phyloP scores from a whole-genome alignment of 257 asterid species.

The Sherardia arvensis region DNA sequence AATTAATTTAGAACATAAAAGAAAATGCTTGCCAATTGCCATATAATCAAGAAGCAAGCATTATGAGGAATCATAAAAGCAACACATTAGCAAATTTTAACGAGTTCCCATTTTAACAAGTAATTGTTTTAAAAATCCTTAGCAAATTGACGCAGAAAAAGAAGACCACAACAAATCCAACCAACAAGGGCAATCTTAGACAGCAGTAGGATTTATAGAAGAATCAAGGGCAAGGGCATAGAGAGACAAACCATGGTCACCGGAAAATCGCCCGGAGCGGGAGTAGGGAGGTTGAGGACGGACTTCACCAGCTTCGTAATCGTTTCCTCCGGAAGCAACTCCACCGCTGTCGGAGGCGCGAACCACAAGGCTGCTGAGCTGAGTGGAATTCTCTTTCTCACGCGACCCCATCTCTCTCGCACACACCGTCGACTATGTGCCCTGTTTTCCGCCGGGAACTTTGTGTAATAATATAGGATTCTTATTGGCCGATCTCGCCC shows the following conservation, averaged over 20 bases:
- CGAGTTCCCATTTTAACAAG: too few species aligned
- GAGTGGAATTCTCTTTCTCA: conserved; percentile 50
- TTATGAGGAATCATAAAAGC: neutral
- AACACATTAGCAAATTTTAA: neutral
- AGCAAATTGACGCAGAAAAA: neutral
- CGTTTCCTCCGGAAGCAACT: conserved; percentile 37
- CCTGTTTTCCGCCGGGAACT: neutral
- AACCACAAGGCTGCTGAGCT: conserved; percentile 76
- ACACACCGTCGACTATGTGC: neutral
- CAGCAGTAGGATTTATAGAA: neutral
- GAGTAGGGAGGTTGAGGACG: conserved; percentile 68
- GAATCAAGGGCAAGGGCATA: neutral
- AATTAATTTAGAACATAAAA: neutral
- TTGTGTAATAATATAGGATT: neutral
- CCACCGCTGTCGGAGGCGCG: conserved; percentile 48
- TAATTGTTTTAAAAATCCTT: neutral
- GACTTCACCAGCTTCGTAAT: conserved; percentile 94
- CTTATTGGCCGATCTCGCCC: conserved; percentile 6
- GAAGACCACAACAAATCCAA: neutral
- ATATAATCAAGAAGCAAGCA: neutral
- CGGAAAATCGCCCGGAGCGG: conserved; percentile 51
- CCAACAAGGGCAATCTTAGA: neutral
- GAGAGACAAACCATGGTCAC: conserved; percentile 45
- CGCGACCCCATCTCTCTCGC: conserved; percentile 52
- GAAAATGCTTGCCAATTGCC: neutral